Percentiles rank a stretch among this genome's conserved stretches.
Conservation (phyloP, 306 rosid genomes). For the Heteromeles arbutifolia region DNA sequence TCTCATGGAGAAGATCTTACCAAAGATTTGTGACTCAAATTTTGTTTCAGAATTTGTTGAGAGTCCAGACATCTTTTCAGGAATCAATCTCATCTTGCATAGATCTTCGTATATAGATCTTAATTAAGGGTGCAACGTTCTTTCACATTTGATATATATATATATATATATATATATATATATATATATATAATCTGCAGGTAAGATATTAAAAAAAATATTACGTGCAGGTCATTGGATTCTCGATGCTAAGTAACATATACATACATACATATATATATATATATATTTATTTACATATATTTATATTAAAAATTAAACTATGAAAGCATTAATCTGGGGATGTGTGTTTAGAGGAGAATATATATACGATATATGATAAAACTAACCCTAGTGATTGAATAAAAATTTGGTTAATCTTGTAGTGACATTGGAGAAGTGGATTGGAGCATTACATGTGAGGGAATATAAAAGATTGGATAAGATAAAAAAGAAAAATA, state of each 20-base stretch:
- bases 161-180: not conserved
- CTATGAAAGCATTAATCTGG: constrained; percentile 36
- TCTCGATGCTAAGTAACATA: constrained; percentile 22
- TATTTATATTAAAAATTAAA: constrained; percentile 7
- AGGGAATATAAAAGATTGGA: not conserved
- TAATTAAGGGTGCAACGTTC: constrained; percentile 3
- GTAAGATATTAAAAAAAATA: not conserved
- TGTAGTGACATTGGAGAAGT: constrained; percentile 23
- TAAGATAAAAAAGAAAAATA: not conserved
- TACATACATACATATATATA: too few relatives aligned
- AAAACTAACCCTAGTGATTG: constrained; percentile 7
- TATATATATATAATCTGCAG: not conserved
- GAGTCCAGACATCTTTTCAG: constrained; percentile 27
- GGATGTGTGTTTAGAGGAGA: constrained; percentile 33
- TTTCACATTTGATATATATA: constrained; percentile 5
- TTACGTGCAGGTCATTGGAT: constrained; percentile 22
- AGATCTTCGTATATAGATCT: constrained; percentile 3
- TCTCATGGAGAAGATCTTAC: constrained; percentile 31
- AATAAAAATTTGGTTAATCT: constrained; percentile 12
- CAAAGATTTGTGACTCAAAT: constrained; percentile 22
- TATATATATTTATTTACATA: too few relatives aligned
- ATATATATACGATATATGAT: constrained; percentile 1
- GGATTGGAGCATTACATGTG: not conserved
- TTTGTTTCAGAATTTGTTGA: constrained; percentile 22
- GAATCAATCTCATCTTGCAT: constrained; percentile 37